Evolutionary conservation across 2,329 filamentous ascomycete genomes (phyloP).

Genomic region (Penicillium occitanis): DNA sequence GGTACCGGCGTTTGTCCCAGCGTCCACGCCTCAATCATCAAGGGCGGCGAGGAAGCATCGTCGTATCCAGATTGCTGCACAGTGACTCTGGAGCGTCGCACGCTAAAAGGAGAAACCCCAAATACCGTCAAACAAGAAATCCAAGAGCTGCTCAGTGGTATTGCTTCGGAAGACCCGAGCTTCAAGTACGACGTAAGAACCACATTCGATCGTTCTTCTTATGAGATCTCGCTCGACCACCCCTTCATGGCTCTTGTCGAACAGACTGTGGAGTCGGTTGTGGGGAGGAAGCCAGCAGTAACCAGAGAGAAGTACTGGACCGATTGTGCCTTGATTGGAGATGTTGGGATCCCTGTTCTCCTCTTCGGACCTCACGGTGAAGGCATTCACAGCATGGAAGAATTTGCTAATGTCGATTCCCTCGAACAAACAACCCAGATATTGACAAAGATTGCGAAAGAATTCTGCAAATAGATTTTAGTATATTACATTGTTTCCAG

Average conservation of each 20-base stretch:
- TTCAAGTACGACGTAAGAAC: not conserved
- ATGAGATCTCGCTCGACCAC: not conserved
- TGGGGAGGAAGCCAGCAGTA: not conserved
- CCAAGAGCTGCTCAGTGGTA: not conserved
- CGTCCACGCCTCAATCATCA: not conserved
- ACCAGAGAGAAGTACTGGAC: not conserved
- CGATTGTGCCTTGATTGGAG: not conserved
- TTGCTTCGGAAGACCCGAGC: not conserved
- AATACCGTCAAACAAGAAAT: not conserved
- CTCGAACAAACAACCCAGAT: not conserved
- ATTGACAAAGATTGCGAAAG: not conserved
- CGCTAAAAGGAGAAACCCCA: not conserved
- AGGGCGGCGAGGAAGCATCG: not conserved
- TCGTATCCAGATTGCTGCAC: not conserved
- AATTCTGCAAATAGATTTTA: not conserved
- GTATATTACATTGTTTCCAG: not conserved
- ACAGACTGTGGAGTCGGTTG: not conserved
- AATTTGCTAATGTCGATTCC: not conserved
- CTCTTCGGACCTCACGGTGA: not conserved
- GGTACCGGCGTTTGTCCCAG: not conserved
- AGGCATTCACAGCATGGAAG: not conserved
- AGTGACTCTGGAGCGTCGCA: not conserved
- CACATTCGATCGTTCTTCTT: not conserved
- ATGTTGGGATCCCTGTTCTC: not conserved
- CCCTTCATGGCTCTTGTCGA: not conserved